Percentiles rank a stretch among this genome's conserved stretches.
Conservation (phyloP, 179 eudicot genomes). For the Beta lomatogona region DNA sequence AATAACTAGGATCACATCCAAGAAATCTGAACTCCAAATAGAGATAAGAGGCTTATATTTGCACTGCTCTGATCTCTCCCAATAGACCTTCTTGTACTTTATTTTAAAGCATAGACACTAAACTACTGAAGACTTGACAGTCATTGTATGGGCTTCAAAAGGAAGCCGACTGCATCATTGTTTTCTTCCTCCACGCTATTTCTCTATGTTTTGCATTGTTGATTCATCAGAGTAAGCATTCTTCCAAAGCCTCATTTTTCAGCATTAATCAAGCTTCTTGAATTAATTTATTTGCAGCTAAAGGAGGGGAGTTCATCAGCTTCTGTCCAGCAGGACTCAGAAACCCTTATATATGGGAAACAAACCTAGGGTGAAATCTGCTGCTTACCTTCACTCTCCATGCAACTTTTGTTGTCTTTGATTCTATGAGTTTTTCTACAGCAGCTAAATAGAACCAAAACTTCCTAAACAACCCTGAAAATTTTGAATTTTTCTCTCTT, state of each 20-base stretch:
- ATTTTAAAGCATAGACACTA: not conserved
- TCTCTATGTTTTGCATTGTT: not conserved
- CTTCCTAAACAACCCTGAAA: not conserved
- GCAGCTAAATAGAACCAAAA: not conserved
- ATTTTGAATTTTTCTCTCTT: not conserved
- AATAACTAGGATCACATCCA: not conserved
- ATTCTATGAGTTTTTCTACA: not conserved
- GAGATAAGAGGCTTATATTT: not conserved
- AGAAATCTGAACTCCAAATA: not conserved
- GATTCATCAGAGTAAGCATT: not conserved
- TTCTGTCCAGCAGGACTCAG: not conserved
- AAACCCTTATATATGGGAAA: not conserved
- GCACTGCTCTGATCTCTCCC: not conserved
- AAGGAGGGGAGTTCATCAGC: not conserved
- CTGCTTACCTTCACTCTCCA: not conserved
- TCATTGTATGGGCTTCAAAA: not conserved
- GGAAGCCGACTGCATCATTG: not conserved
- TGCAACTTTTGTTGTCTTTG: not conserved
- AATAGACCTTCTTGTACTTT: not conserved
- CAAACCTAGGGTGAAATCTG: not conserved
- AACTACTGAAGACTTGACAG: not conserved
- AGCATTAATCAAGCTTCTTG: not conserved
- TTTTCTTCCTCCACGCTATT: not conserved
- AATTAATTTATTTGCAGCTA: not conserved
- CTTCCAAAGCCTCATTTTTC: not conserved